Percentiles rank a stretch among this genome's conserved stretches.
Evolutionary conservation across 768 basidiomycete genomes (phyloP).

Genomic region (Rhodosporidiobolus odoratus): DNA sequence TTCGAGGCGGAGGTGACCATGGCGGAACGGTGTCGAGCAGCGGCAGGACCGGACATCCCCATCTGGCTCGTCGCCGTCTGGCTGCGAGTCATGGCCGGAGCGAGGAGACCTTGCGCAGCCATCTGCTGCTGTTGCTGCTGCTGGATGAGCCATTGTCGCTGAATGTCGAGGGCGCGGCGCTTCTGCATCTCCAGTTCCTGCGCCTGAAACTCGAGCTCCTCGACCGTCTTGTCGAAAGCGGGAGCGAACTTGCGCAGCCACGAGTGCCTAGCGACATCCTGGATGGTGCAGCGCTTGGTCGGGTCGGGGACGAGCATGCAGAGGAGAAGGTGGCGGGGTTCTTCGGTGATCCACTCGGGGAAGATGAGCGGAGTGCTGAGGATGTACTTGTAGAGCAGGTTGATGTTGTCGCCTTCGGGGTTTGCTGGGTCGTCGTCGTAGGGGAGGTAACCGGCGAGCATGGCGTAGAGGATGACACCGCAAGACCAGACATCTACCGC

Average conservation of each 20-base stretch:
- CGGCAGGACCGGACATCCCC: not conserved
- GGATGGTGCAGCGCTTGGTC: constrained; percentile 65
- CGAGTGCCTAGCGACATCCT: constrained; percentile 74
- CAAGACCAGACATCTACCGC: constrained; percentile 98
- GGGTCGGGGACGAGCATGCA: constrained; percentile 96
- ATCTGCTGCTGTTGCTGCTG: constrained; percentile 35
- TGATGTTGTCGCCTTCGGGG: constrained; percentile 99
- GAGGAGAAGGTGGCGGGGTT: constrained; percentile 74
- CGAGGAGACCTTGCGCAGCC: constrained; percentile 30
- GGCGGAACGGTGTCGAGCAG: constrained; percentile 30
- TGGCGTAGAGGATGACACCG: constrained; percentile 91
- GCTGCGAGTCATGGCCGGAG: constrained; percentile 40
- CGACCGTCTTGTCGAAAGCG: constrained; percentile 65
- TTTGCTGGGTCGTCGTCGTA: constrained; percentile 99
- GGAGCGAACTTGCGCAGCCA: constrained; percentile 69
- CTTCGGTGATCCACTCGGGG: constrained; percentile 84
- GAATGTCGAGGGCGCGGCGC: constrained; percentile 58
- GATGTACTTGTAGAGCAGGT: constrained; percentile 96
- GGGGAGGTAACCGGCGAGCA: constrained; percentile 95
- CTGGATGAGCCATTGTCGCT: constrained; percentile 55
- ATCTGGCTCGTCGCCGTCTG: constrained; percentile 37
- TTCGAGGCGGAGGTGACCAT: constrained; percentile 28
- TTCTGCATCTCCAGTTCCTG: constrained; percentile 81
- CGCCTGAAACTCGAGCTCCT: constrained; percentile 71
- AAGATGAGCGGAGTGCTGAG: constrained; percentile 93